These are phyloP conservation scores for Emergomyces pasteurianus DNA, from an alignment of 2,329 filamentous ascomycete genomes.

Conservation along the genomic window DNA sequence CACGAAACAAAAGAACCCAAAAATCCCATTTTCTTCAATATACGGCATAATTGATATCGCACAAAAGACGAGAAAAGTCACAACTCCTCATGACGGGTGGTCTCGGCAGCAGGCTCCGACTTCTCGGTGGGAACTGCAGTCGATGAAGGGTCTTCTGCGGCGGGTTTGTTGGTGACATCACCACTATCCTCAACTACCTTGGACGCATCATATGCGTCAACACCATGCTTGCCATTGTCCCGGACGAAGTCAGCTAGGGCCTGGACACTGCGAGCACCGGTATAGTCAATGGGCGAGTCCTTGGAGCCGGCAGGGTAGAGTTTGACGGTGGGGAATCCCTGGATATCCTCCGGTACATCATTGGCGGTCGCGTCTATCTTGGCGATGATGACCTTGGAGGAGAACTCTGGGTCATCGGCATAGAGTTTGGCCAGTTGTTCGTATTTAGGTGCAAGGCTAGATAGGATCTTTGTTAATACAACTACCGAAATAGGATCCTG, in stretches of 20 bases:
- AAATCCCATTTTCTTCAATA: neutral
- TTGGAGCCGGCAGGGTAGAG: conserved; percentile 87
- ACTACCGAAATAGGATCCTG: conserved; percentile 5
- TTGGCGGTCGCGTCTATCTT: conserved; percentile 96
- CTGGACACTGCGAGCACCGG: conserved; percentile 75
- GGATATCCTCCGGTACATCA: conserved; percentile 92
- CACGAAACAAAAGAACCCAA: neutral
- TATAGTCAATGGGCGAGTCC: conserved; percentile 73
- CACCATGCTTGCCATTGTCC: conserved; percentile 86
- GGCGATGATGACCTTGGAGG: conserved; percentile 53
- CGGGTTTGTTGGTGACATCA: conserved; percentile 16
- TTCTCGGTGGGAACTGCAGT: conserved; percentile 8
- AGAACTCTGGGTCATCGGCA: conserved; percentile 36
- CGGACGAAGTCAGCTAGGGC: conserved; percentile 86
- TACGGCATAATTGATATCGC: neutral
- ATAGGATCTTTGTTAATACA: conserved; percentile 3
- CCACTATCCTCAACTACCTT: conserved; percentile 38
- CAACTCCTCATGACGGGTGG: conserved; percentile 28
- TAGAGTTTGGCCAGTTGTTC: conserved; percentile 51
- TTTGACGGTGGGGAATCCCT: conserved; percentile 99
- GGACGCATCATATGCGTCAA: conserved; percentile 50
- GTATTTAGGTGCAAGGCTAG: conserved; percentile 52
- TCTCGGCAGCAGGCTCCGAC: conserved; percentile 15
- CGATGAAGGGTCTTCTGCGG: conserved; percentile 16
- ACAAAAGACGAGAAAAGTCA: conserved; percentile 13